Conservation (phyloP, 768 basidiomycete species). For the Lactarius pseudohatsudake region DNA sequence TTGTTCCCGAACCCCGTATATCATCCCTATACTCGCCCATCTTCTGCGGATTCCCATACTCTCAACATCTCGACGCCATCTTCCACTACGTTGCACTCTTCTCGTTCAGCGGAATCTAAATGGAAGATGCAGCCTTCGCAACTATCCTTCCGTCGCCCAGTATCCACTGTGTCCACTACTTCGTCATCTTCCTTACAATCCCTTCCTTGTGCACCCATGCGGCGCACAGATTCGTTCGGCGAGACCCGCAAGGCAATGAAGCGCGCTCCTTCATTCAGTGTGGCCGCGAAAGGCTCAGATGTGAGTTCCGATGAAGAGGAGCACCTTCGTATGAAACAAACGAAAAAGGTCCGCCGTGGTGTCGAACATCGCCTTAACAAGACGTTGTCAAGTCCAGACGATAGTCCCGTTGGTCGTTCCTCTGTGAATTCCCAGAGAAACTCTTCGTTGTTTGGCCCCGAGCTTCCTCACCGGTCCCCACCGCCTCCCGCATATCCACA, state of each 20-base stretch:
- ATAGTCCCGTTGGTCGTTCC: constrained; percentile 15
- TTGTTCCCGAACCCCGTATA: constrained; percentile 61
- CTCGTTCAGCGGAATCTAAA: constrained; percentile 16
- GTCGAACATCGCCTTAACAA: constrained; percentile 12
- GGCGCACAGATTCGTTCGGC: constrained; percentile 26
- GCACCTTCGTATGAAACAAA: constrained; percentile 23
- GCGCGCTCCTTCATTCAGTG: constrained; percentile 27
- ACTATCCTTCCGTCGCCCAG: constrained; percentile 19
- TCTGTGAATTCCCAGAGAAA: constrained; percentile 25
- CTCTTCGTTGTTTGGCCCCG: constrained; percentile 27
- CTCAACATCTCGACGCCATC: constrained; percentile 34
- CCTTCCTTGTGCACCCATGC: constrained; percentile 15
- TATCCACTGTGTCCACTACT: constrained; percentile 25
- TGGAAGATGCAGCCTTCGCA: constrained; percentile 23
- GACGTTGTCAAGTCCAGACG: constrained; percentile 12
- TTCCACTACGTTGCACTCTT: constrained; percentile 28
- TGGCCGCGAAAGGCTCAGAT: constrained; percentile 18
- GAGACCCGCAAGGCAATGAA: constrained; percentile 25
- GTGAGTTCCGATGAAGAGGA: constrained; percentile 27
- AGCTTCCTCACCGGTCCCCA: constrained; percentile 26
- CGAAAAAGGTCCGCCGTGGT: constrained; percentile 27
- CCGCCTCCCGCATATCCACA: not conserved
- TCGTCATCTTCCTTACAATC: constrained; percentile 26
- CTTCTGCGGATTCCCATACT: constrained; percentile 53
- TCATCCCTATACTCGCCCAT: constrained; percentile 48